Percentiles rank a stretch among this genome's conserved stretches.
Conservation (phyloP, 352 stramenopile genomes). For the Pelagophyceae sp. region DNA sequence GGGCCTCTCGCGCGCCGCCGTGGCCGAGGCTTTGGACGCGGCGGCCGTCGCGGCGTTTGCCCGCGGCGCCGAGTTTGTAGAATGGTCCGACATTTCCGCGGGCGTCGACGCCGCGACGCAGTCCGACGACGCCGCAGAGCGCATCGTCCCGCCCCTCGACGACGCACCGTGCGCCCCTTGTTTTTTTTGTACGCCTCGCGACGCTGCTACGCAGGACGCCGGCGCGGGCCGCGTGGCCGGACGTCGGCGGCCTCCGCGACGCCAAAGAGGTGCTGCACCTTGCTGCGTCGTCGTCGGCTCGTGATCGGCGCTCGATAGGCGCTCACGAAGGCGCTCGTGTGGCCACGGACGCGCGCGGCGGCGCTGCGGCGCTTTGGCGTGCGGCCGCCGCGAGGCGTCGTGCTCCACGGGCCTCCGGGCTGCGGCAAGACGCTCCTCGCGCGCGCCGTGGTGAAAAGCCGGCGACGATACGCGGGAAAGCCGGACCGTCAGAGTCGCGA, state of each 20-base stretch:
- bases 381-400: constrained; percentile 68
- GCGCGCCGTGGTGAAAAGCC: constrained; percentile 19
- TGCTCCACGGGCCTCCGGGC: constrained; percentile 78
- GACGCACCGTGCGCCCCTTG: background rate
- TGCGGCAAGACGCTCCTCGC: constrained; percentile 81
- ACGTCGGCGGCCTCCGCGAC: background rate
- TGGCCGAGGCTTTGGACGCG: background rate
- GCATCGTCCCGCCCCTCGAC: background rate
- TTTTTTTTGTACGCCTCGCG: too few species aligned
- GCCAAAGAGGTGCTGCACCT: too few species aligned
- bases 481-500: too few species aligned
- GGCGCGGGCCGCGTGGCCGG: background rate
- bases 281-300: too few species aligned
- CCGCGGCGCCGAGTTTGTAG: background rate
- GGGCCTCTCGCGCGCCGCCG: background rate
- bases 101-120: background rate
- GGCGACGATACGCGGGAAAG: too few species aligned
- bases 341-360: background rate
- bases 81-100: background rate
- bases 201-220: too few species aligned
- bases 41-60: background rate
- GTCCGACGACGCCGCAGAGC: background rate
- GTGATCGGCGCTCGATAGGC: too few species aligned
- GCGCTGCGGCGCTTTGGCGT: constrained; percentile 49
- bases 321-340: background rate